These are phyloP conservation scores for Venustampulla echinocandica DNA, from an alignment of 495 filamentous ascomycete species.

Conservation along the genomic window DNA sequence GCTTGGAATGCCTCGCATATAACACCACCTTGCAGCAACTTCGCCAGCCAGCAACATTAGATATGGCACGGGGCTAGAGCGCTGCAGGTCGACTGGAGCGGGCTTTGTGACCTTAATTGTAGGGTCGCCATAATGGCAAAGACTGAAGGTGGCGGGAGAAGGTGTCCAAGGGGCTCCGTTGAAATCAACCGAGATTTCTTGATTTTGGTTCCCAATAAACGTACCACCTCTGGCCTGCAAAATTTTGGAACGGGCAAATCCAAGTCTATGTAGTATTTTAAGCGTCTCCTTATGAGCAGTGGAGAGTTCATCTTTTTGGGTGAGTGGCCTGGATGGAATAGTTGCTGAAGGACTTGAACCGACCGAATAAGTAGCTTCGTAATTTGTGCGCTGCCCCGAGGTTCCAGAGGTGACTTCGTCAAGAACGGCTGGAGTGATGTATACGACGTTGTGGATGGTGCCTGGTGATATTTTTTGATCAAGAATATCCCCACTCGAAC, in stretches of 20 bases:
- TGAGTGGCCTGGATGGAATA: slow-evolving; percentile 1
- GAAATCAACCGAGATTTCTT: slow-evolving; percentile 4
- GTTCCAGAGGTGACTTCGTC: neutral
- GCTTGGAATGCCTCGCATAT: slow-evolving; percentile 64
- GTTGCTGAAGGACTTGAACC: neutral
- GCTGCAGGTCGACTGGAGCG: neutral
- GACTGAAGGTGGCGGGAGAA: neutral
- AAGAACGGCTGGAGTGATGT: slow-evolving; percentile 50
- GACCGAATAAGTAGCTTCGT: slow-evolving; percentile 2
- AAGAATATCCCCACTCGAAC: slow-evolving; percentile 52
- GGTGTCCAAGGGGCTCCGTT: neutral
- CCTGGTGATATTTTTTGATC: slow-evolving; percentile 67
- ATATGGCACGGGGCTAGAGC: neutral
- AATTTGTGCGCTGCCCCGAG: neutral
- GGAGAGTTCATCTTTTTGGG: slow-evolving; percentile 4
- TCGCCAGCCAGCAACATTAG: slow-evolving; percentile 76
- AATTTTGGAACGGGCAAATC: slow-evolving; percentile 2
- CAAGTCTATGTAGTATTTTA: slow-evolving; percentile 14
- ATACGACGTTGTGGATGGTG: slow-evolving; percentile 60
- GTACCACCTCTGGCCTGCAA: slow-evolving; percentile 9
- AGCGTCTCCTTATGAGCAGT: slow-evolving; percentile 8
- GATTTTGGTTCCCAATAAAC: neutral
- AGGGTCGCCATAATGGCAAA: slow-evolving; percentile 10
- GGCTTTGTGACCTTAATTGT: slow-evolving; percentile 11
- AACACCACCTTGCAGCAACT: slow-evolving; percentile 64